A percentile compares a stretch with the other conserved stretches of the same genome.
phyloP scores from a whole-genome alignment of 2,329 filamentous ascomycete genomes.

The Aspergillus clavatus region DNA sequence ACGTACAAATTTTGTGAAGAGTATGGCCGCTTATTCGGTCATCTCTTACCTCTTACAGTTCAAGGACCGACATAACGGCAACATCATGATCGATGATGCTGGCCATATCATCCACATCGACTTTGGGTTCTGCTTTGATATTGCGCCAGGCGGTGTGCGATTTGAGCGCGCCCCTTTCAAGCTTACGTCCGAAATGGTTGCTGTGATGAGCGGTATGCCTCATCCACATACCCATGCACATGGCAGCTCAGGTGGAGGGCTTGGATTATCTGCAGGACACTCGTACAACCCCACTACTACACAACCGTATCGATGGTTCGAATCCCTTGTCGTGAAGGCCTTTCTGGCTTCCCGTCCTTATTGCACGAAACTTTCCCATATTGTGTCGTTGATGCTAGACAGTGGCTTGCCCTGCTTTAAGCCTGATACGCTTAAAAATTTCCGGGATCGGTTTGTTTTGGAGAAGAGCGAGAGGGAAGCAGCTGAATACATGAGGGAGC shows the following conservation, averaged over 20 bases:
- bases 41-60: constrained; percentile 97
- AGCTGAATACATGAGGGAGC: constrained; percentile 84
- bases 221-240: constrained; percentile 24
- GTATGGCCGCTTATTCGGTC: constrained; percentile 96
- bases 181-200: constrained; percentile 93
- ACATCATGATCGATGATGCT: constrained; percentile 98
- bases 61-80: constrained; percentile 98
- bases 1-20: constrained; percentile 96
- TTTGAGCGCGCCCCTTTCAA: constrained; percentile 99
- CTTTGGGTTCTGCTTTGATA: constrained; percentile 99
- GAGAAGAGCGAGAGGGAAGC: constrained; percentile 90
- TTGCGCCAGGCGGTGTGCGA: constrained; percentile 91
- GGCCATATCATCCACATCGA: constrained; percentile 98
- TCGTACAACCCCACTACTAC: constrained; percentile 56
- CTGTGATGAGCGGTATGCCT: constrained; percentile 86
- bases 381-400: constrained; percentile 93
- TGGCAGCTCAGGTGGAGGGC: constrained; percentile 18
- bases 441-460: constrained; percentile 85
- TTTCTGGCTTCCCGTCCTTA: constrained; percentile 86
- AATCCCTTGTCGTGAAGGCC: constrained; percentile 91
- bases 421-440: constrained; percentile 87
- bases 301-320: constrained; percentile 91
- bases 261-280: constrained; percentile 28
- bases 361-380: constrained; percentile 80
- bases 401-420: constrained; percentile 97